Evolutionary conservation across 495 filamentous ascomycete species (phyloP).

Genomic region (Chaetomium tenue): DNA sequence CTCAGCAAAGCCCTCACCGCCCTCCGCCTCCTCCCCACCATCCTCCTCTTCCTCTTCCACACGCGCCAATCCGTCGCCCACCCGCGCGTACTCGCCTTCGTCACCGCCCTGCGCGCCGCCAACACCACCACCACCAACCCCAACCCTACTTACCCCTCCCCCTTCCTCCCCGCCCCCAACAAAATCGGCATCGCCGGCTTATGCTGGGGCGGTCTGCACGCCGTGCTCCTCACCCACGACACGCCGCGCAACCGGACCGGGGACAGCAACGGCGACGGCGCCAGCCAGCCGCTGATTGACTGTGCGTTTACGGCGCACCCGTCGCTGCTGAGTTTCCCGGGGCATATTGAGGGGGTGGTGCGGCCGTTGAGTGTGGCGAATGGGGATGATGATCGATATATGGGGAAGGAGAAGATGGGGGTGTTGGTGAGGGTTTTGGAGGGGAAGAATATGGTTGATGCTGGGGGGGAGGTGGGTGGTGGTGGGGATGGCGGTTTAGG

Average conservation of each 20-base stretch:
- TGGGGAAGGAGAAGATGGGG: constrained; percentile 42
- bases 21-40: constrained; percentile 12
- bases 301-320: constrained; percentile 58
- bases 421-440: constrained; percentile 46
- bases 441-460: constrained; percentile 34
- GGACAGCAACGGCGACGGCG: neutral
- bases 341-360: constrained; percentile 52
- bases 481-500: neutral
- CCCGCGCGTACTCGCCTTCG: constrained; percentile 50
- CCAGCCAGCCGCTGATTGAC: constrained; percentile 45
- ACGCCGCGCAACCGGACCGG: constrained; percentile 20
- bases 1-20: constrained; percentile 14
- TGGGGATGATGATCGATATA: constrained; percentile 51
- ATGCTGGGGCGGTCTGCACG: constrained; percentile 61
- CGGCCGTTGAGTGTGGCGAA: constrained; percentile 57
- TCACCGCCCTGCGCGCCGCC: constrained; percentile 44
- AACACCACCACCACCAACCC: too few relatives aligned
- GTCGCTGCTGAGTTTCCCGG: constrained; percentile 49
- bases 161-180: constrained; percentile 17
- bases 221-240: constrained; percentile 44
- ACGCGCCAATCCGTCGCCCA: constrained; percentile 38
- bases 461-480: too few relatives aligned
- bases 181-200: constrained; percentile 54
- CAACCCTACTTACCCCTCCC: neutral
- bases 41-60: constrained; percentile 40